Percentiles rank a stretch among this genome's conserved stretches.
Evolutionary conservation across 2,329 filamentous ascomycete species (phyloP).

Genomic region (Venturia oleaginea): DNA sequence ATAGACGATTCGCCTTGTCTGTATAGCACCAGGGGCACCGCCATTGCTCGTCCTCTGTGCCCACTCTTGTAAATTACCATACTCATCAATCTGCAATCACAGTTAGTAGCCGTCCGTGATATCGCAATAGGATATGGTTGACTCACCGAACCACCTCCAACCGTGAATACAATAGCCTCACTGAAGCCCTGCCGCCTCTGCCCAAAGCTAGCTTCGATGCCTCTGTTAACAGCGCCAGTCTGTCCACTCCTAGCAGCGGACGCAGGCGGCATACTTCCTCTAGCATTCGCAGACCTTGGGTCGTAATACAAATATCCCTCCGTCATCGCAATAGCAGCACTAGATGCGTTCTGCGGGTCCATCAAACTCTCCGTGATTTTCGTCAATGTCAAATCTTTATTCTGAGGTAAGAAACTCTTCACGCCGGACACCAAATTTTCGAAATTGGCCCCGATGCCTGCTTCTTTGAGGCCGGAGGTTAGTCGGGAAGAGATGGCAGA

Average conservation of each 20-base stretch:
- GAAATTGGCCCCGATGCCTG: slow-evolving; percentile 76
- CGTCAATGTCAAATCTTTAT: slow-evolving; percentile 91
- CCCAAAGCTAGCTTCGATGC: slow-evolving; percentile 77
- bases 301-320: slow-evolving; percentile 98
- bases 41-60: slow-evolving; percentile 62
- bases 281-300: slow-evolving; percentile 82
- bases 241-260: slow-evolving; percentile 16
- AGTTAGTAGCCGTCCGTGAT: neutral
- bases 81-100: slow-evolving; percentile 69
- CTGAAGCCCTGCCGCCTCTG: slow-evolving; percentile 83
- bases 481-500: slow-evolving; percentile 84
- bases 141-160: slow-evolving; percentile 65
- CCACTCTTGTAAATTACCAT: slow-evolving; percentile 96
- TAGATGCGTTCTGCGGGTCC: slow-evolving; percentile 84
- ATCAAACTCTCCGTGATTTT: slow-evolving; percentile 98
- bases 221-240: slow-evolving; percentile 36
- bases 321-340: slow-evolving; percentile 88
- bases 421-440: slow-evolving; percentile 92
- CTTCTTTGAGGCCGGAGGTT: slow-evolving; percentile 89
- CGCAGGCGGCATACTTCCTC: slow-evolving; percentile 81
- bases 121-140: neutral
- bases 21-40: slow-evolving; percentile 41
- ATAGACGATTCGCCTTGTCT: slow-evolving; percentile 78
- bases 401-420: slow-evolving; percentile 94
- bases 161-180: slow-evolving; percentile 88